Percentiles rank a stretch among this genome's conserved stretches.
Evolutionary conservation across 768 basidiomycete species (phyloP).

Genomic region (Sporobolomyces phaffii): DNA sequence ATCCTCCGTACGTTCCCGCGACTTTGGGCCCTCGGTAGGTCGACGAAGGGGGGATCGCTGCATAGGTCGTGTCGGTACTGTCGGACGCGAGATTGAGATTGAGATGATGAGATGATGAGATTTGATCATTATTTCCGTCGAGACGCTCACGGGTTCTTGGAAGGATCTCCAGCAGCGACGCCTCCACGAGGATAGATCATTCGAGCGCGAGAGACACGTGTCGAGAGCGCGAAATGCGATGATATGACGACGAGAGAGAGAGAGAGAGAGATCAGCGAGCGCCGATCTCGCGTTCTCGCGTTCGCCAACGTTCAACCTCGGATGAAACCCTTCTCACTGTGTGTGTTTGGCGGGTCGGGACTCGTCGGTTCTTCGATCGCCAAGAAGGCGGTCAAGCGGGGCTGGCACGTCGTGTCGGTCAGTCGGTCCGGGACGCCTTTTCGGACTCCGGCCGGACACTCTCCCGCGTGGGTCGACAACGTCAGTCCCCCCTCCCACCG

Average conservation of each 20-base stretch:
- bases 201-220: not conserved
- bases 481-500: not conserved
- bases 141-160: constrained; percentile 5
- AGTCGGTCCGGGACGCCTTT: constrained; percentile 85
- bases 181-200: constrained; percentile 6
- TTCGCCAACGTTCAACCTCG: too few species aligned
- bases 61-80: constrained; percentile 21
- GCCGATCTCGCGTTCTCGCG: too few species aligned
- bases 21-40: constrained; percentile 33
- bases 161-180: constrained; percentile 9
- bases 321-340: constrained; percentile 33
- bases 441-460: constrained; percentile 79
- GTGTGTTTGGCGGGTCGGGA: constrained; percentile 98
- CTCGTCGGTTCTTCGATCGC: constrained; percentile 96
- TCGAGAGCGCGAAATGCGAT: not conserved
- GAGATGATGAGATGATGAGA: not conserved
- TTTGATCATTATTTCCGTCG: too few species aligned
- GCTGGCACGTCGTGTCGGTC: constrained; percentile 81
- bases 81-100: not conserved
- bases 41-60: constrained; percentile 25
- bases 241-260: not conserved
- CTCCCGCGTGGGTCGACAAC: constrained; percentile 63
- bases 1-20: constrained; percentile 31
- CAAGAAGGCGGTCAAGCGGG: constrained; percentile 72
- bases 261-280: not conserved